These are phyloP conservation scores for Tolypocladium ophioglossoides DNA, from an alignment of 2,329 filamentous ascomycete species.

Conservation along the genomic window DNA sequence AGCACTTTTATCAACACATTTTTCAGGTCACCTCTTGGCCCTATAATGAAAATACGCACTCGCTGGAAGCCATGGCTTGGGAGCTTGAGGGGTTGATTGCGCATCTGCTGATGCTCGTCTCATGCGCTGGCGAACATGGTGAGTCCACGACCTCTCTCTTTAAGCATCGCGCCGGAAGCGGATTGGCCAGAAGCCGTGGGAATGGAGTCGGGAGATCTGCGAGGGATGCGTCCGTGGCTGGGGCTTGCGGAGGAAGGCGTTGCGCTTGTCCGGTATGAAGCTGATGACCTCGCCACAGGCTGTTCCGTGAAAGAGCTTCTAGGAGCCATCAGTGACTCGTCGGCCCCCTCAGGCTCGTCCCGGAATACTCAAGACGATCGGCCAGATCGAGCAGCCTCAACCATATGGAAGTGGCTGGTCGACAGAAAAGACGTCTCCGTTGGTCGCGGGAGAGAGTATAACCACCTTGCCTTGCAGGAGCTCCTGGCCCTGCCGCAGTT, in stretches of 20 bases:
- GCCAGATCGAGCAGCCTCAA: slow-evolving; percentile 16
- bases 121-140: slow-evolving; percentile 28
- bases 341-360: slow-evolving; percentile 7
- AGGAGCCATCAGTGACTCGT: slow-evolving; percentile 18
- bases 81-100: slow-evolving; percentile 28
- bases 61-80: slow-evolving; percentile 19
- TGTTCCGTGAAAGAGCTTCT: slow-evolving; percentile 20
- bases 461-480: slow-evolving; percentile 27
- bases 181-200: neutral
- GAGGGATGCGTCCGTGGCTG: neutral
- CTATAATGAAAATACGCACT: slow-evolving; percentile 14
- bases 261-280: neutral
- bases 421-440: slow-evolving; percentile 24
- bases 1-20: slow-evolving; percentile 2
- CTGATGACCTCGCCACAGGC: slow-evolving; percentile 13
- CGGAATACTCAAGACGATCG: slow-evolving; percentile 5
- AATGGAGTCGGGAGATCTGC: neutral
- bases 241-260: neutral
- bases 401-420: slow-evolving; percentile 26
- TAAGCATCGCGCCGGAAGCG: neutral
- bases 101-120: slow-evolving; percentile 23
- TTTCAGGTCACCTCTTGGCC: neutral
- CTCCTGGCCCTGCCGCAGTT: slow-evolving; percentile 13
- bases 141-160: slow-evolving; percentile 8
- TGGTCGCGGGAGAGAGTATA: slow-evolving; percentile 19